Percentiles rank a stretch among this genome's conserved stretches.
phyloP scores from a whole-genome alignment of 805 yeast species.

The Candida argentea region DNA sequence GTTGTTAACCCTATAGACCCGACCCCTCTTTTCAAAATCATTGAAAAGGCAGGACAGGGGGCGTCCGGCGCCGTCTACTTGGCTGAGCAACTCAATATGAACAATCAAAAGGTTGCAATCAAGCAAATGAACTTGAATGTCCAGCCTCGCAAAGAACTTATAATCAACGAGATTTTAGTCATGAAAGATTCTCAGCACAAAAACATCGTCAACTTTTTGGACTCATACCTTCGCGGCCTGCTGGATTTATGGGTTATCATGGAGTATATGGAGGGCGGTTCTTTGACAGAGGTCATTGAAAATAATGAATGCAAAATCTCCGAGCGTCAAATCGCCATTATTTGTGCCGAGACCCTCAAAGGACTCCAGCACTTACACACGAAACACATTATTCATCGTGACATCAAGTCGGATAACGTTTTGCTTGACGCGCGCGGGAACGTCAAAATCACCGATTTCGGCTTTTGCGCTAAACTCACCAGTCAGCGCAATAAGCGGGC shows the following conservation, averaged over 20 bases:
- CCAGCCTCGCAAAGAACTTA: conserved; percentile 91
- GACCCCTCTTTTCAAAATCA: conserved; percentile 63
- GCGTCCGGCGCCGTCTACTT: conserved; percentile 94
- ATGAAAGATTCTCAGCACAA: conserved; percentile 94
- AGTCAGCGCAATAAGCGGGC: conserved; percentile 66
- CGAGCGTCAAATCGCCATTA: conserved; percentile 86
- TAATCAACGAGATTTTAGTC: conserved; percentile 89
- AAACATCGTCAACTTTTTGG: conserved; percentile 90
- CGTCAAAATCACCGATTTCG: conserved; percentile 38
- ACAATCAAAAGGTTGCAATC: conserved; percentile 75
- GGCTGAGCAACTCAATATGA: conserved; percentile 53
- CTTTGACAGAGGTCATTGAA: conserved; percentile 90
- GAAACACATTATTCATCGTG: conserved; percentile 79
- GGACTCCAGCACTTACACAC: conserved; percentile 89
- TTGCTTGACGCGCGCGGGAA: conserved; percentile 33
- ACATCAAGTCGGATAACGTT: conserved; percentile 37
- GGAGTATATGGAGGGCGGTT: conserved; percentile 99
- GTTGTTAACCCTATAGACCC: conserved; percentile 86
- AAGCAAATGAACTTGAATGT: conserved; percentile 89
- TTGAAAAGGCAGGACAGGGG: conserved; percentile 92
- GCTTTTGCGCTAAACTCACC: conserved; percentile 58
- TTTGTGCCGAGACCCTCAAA: conserved; percentile 80
- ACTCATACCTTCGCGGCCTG: conserved; percentile 72
- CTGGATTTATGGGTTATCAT: conserved; percentile 95
- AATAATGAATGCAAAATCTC: conserved; percentile 62